Percentiles rank a stretch among this genome's conserved stretches.
Conservation (phyloP, 129 eudicot genomes). For the Escallonia herrerae region DNA sequence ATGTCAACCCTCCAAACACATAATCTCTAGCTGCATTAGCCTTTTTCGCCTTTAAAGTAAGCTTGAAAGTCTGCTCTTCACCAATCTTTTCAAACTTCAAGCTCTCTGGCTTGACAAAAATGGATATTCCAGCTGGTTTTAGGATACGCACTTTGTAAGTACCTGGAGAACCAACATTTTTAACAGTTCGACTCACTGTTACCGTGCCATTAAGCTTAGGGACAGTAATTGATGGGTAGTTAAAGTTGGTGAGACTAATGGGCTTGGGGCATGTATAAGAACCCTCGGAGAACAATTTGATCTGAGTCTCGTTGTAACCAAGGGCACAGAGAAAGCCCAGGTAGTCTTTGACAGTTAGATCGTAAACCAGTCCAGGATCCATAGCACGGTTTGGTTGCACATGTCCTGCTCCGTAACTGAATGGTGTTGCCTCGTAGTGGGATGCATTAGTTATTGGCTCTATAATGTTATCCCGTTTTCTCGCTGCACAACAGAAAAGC, state of each 20-base stretch:
- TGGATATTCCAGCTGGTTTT: conserved; percentile 40
- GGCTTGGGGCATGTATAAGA: conserved; percentile 41
- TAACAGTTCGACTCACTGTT: conserved; percentile 56
- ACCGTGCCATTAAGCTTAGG: conserved; percentile 54
- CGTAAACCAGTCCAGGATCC: conserved; percentile 85
- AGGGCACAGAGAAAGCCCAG: conserved; percentile 57
- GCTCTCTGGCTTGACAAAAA: conserved; percentile 32
- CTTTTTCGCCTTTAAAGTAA: conserved; percentile 29
- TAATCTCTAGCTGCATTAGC: conserved; percentile 25
- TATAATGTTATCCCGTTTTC: conserved; percentile 47
- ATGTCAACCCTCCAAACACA: conserved; percentile 65
- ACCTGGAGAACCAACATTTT: conserved; percentile 67
- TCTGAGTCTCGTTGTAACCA: conserved; percentile 48
- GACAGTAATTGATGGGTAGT: conserved; percentile 76
- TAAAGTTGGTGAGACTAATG: conserved; percentile 41
- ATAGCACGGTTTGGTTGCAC: conserved; percentile 72
- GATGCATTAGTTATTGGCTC: conserved; percentile 58
- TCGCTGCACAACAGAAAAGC: conserved; percentile 29
- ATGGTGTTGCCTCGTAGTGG: conserved; percentile 58
- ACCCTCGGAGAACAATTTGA: conserved; percentile 29
- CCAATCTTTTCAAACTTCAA: conserved; percentile 47
- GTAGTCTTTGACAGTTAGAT: conserved; percentile 37
- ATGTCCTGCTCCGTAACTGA: conserved; percentile 79
- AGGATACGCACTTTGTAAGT: conserved; percentile 35
- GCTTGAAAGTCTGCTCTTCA: conserved; percentile 51